Evolutionary conservation across 345 rosid species (phyloP).

Genomic region (Anacardium occidentale): DNA sequence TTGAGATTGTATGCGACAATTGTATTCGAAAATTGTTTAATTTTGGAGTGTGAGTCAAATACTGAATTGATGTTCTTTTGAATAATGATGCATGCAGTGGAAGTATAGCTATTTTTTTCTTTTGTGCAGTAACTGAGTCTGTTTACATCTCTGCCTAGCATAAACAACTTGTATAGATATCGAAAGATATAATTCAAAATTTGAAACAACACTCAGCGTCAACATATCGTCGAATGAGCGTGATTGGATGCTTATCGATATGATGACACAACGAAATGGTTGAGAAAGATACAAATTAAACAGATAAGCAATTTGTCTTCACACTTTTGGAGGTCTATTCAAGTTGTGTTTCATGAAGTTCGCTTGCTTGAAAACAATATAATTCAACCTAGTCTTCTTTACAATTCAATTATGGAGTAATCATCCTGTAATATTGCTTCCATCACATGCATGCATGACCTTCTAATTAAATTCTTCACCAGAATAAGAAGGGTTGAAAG

Average conservation of each 20-base stretch:
- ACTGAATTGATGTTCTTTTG: no score
- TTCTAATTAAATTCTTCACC: no score
- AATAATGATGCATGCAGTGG: no score
- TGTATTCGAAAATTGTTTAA: no score
- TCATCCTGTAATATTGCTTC: not conserved
- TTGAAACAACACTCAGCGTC: slow-evolving; percentile 15
- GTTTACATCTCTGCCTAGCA: slow-evolving; percentile 5
- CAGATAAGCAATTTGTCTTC: slow-evolving; percentile 36
- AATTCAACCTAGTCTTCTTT: not conserved
- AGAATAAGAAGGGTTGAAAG: no score
- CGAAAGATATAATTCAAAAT: slow-evolving; percentile 22
- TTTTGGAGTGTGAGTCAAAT: no score
- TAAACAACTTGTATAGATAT: slow-evolving; percentile 3
- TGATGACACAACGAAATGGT: slow-evolving; percentile 24
- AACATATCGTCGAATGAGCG: slow-evolving; percentile 18
- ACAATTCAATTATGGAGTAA: not conserved
- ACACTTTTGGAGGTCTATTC: slow-evolving; percentile 10
- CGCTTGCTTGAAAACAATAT: not conserved
- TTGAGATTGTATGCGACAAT: no score
- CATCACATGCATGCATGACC: no score
- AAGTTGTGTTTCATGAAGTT: no score
- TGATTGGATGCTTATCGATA: slow-evolving; percentile 26
- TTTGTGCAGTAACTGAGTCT: not conserved
- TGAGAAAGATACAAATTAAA: slow-evolving; percentile 34
- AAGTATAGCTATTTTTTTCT: no score